Conservation (phyloP, 2,329 filamentous ascomycete genomes). For the Neoarthrinium moseri region DNA sequence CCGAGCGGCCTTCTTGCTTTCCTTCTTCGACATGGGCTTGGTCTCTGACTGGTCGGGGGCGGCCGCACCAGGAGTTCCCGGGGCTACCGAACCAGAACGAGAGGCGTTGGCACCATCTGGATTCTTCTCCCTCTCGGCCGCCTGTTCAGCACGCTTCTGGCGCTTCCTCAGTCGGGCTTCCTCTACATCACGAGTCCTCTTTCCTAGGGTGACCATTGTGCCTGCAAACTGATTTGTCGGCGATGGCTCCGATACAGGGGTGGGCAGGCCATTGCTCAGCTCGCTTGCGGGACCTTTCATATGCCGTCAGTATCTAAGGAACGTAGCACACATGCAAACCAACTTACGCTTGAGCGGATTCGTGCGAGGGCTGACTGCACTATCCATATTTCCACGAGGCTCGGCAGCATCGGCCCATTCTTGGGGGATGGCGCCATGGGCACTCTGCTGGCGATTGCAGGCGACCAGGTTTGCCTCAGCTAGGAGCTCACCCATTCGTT, state of each 20-base stretch:
- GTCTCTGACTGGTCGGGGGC: constrained; percentile 55
- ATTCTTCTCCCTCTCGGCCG: constrained; percentile 50
- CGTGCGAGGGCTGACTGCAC: constrained; percentile 51
- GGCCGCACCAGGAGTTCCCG: constrained; percentile 60
- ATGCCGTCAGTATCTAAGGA: constrained; percentile 36
- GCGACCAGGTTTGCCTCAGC: constrained; percentile 75
- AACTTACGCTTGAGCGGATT: constrained; percentile 61
- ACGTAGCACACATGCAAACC: constrained; percentile 10
- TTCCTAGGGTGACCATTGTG: constrained; percentile 60
- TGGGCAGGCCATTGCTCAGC: constrained; percentile 39
- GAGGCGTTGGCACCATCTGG: constrained; percentile 38
- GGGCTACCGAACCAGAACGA: constrained; percentile 55
- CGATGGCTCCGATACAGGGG: constrained; percentile 45
- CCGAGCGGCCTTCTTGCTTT: constrained; percentile 71
- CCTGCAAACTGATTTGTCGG: constrained; percentile 48
- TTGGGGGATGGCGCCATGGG: constrained; percentile 74
- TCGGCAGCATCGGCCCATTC: constrained; percentile 74
- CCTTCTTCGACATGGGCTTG: constrained; percentile 83
- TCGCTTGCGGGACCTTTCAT: constrained; percentile 35
- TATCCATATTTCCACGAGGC: constrained; percentile 33
- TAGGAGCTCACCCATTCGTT: constrained; percentile 71
- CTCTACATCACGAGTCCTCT: constrained; percentile 69
- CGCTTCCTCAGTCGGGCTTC: constrained; percentile 69
- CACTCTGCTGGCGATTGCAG: constrained; percentile 70
- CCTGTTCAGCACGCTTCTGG: constrained; percentile 53